Conservation (phyloP, 1,284 basidiomycete genomes). For the Cystobasidium sp. region DNA sequence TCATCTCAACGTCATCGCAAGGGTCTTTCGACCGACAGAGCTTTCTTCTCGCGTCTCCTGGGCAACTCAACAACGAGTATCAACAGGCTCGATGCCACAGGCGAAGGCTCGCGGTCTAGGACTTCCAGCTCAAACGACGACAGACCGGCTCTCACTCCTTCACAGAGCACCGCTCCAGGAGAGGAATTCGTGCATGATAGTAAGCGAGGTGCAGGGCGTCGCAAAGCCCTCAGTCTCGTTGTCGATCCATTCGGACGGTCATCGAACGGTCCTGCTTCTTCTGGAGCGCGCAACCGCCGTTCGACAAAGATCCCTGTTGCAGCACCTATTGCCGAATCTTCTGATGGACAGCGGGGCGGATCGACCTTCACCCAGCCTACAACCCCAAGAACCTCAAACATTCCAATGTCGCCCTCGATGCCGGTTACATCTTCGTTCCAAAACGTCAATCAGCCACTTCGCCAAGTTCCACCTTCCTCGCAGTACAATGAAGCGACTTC, state of each 20-base stretch:
- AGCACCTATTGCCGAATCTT: neutral
- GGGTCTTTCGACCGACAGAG: constrained; percentile 73
- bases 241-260: constrained; percentile 70
- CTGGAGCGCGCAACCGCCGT: constrained; percentile 35
- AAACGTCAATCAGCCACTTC: constrained; percentile 26
- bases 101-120: constrained; percentile 35
- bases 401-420: constrained; percentile 30
- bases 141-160: neutral
- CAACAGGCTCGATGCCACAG: constrained; percentile 31
- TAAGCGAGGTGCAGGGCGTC: constrained; percentile 58
- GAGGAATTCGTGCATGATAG: constrained; percentile 1
- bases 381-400: constrained; percentile 3
- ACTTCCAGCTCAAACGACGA: constrained; percentile 19
- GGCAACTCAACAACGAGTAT: constrained; percentile 54
- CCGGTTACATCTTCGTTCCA: constrained; percentile 36
- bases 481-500: neutral
- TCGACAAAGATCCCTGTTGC: constrained; percentile 32
- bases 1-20: constrained; percentile 62
- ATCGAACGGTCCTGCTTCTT: constrained; percentile 9
- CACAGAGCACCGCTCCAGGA: constrained; percentile 6
- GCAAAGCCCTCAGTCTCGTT: constrained; percentile 81
- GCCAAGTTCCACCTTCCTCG: constrained; percentile 13
- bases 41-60: constrained; percentile 71
- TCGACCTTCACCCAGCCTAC: neutral
- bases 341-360: neutral